Percentiles rank a stretch among this genome's conserved stretches.
These are phyloP conservation scores for Chalciporus chontae DNA, from an alignment of 768 basidiomycete genomes.

Conservation along the genomic window DNA sequence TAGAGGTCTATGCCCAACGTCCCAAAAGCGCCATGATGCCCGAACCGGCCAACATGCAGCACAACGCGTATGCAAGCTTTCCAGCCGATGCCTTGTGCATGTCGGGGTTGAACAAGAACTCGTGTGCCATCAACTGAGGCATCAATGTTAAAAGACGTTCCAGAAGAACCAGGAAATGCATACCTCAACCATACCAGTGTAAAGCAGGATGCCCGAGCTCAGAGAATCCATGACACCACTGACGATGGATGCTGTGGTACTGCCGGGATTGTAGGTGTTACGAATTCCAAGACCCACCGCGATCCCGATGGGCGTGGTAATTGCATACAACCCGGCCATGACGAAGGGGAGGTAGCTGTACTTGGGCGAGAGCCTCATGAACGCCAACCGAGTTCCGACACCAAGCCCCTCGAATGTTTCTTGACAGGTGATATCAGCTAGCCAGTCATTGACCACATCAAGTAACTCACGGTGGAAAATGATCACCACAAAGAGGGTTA, in stretches of 20 bases:
- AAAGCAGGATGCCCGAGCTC: slow-evolving; percentile 84
- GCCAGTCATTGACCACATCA: background rate
- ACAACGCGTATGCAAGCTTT: slow-evolving; percentile 68
- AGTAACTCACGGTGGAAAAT: slow-evolving; percentile 83
- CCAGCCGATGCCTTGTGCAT: slow-evolving; percentile 69
- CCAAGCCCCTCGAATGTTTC: slow-evolving; percentile 95
- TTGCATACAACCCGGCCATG: slow-evolving; percentile 63
- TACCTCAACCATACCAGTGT: slow-evolving; percentile 85
- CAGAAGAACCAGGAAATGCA: background rate
- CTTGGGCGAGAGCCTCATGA: slow-evolving; percentile 53
- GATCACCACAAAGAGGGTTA: slow-evolving; percentile 82
- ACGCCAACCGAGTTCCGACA: slow-evolving; percentile 85
- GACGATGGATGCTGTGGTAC: slow-evolving; percentile 72
- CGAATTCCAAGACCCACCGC: slow-evolving; percentile 78
- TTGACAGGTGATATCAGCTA: slow-evolving; percentile 27
- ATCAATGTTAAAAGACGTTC: slow-evolving; percentile 1
- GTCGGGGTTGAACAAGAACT: slow-evolving; percentile 87
- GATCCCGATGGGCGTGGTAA: slow-evolving; percentile 86
- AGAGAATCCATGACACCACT: slow-evolving; percentile 82
- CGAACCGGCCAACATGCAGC: slow-evolving; percentile 78
- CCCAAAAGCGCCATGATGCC: slow-evolving; percentile 91
- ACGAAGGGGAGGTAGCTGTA: slow-evolving; percentile 56
- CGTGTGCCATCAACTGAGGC: slow-evolving; percentile 81
- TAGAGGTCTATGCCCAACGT: slow-evolving; percentile 65
- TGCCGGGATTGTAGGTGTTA: slow-evolving; percentile 76